Conservation (phyloP, 2,329 filamentous ascomycete species). For the Xylariaceae sp. region DNA sequence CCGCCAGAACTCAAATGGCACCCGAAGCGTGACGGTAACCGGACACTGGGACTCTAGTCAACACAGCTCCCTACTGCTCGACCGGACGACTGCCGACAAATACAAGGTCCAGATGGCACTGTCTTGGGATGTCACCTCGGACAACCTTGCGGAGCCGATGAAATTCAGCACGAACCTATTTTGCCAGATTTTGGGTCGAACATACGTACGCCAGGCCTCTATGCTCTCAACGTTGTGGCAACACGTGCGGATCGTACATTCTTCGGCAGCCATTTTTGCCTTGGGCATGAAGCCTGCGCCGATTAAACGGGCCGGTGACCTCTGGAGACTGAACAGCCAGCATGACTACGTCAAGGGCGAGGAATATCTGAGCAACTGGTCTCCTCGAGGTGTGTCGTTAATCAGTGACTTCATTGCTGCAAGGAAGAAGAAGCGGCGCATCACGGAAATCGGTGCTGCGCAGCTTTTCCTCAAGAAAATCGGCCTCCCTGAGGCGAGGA, state of each 20-base stretch:
- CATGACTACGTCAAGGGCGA: conserved; percentile 96
- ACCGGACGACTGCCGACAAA: conserved; percentile 86
- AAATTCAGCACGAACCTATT: conserved; percentile 74
- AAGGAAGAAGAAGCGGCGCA: conserved; percentile 64
- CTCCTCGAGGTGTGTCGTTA: conserved; percentile 79
- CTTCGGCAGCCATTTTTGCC: conserved; percentile 79
- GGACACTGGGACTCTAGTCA: conserved; percentile 96
- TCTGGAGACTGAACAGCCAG: conserved; percentile 94
- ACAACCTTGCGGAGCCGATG: conserved; percentile 81
- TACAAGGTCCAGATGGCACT: conserved; percentile 84
- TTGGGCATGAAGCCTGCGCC: conserved; percentile 79
- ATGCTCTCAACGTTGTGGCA: conserved; percentile 86
- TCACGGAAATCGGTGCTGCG: conserved; percentile 72
- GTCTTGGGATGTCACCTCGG: conserved; percentile 77
- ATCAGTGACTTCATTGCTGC: conserved; percentile 79
- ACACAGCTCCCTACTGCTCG: conserved; percentile 86
- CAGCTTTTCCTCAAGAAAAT: conserved; percentile 58
- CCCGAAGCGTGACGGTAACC: conserved; percentile 74
- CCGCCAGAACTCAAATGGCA: conserved; percentile 82
- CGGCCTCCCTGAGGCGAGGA: conserved; percentile 36
- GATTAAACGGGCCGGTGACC: conserved; percentile 82
- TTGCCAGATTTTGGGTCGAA: conserved; percentile 75
- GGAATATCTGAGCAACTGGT: conserved; percentile 77
- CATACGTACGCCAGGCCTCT: conserved; percentile 77
- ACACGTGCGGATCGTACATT: conserved; percentile 76